Conservation (phyloP, 228 moss, liverwort and hornwort species). For the Sphagnum magellanicum region DNA sequence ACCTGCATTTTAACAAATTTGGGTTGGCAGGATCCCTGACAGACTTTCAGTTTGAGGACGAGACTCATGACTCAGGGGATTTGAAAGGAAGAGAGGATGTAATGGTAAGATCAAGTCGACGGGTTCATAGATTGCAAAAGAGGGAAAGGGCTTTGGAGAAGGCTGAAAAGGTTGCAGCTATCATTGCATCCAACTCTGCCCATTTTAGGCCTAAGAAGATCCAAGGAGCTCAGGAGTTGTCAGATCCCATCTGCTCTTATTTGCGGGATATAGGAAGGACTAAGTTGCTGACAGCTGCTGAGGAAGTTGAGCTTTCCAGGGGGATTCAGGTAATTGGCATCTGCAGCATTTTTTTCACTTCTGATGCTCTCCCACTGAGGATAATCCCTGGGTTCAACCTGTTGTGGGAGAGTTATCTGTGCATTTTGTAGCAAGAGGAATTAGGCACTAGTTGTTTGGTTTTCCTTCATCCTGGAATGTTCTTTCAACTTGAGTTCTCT, state of each 20-base stretch:
- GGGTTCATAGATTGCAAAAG: conserved; percentile 57
- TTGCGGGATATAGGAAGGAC: conserved; percentile 66
- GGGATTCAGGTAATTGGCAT: conserved; percentile 51
- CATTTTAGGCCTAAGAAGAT: conserved; percentile 48
- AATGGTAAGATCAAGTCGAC: conserved; percentile 55
- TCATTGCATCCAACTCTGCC: conserved; percentile 17
- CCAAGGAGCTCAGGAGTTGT: conserved; percentile 38
- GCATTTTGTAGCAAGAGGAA: not conserved
- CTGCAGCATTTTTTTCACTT: not conserved
- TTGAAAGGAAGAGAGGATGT: conserved; percentile 17
- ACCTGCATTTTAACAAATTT: not conserved
- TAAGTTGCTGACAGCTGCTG: conserved; percentile 66
- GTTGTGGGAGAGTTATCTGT: not conserved
- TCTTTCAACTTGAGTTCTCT: too few relatives aligned
- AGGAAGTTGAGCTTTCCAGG: conserved; percentile 66
- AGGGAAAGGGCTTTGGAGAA: conserved; percentile 73
- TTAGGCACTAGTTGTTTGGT: not conserved
- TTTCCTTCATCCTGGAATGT: not conserved
- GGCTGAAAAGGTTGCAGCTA: conserved; percentile 53
- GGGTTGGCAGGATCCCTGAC: not conserved
- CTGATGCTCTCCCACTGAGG: not conserved
- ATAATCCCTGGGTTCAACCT: not conserved
- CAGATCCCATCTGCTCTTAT: conserved; percentile 69
- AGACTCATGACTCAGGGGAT: not conserved
- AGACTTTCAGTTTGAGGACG: not conserved